phyloP scores from a whole-genome alignment of 75 land plant genomes.

The Sequoiadendron giganteum region DNA sequence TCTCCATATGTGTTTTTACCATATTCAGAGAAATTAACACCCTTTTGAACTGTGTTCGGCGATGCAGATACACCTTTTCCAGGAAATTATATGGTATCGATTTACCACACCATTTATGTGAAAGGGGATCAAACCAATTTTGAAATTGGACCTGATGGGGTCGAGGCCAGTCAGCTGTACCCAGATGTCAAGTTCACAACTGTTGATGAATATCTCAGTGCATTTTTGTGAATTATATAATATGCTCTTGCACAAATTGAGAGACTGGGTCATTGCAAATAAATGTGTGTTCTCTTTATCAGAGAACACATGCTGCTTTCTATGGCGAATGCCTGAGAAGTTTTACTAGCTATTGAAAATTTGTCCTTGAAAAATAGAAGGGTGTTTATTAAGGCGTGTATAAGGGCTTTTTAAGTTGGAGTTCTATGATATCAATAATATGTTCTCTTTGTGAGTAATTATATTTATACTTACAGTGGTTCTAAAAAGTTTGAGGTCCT shows the following conservation, averaged over 20 bases:
- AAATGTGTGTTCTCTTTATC: no score
- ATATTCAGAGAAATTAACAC: background rate
- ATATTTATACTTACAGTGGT: no score
- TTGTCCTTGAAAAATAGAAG: no score
- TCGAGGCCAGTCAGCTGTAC: conserved; percentile 32
- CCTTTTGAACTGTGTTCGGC: no score
- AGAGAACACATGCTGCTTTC: no score
- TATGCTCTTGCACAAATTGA: background rate
- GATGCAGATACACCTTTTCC: conserved; percentile 34
- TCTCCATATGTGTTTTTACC: background rate
- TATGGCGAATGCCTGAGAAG: no score
- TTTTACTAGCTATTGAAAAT: no score
- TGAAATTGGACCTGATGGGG: conserved; percentile 32
- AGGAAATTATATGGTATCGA: conserved; percentile 22
- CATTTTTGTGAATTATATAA: background rate
- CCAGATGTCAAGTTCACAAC: conserved; percentile 58
- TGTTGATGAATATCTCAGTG: conserved; percentile 33
- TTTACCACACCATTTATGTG: conserved; percentile 23
- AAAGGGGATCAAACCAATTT: conserved; percentile 42
- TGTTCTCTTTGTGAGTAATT: no score
- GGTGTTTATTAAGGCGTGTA: no score
- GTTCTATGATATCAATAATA: no score
- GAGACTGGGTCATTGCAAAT: background rate
- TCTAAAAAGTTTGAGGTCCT: no score
- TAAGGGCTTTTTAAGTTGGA: no score